Base-by-base conservation (phyloP, 768 basidiomycete genomes). In the Fistulinella prunicolor region DNA sequence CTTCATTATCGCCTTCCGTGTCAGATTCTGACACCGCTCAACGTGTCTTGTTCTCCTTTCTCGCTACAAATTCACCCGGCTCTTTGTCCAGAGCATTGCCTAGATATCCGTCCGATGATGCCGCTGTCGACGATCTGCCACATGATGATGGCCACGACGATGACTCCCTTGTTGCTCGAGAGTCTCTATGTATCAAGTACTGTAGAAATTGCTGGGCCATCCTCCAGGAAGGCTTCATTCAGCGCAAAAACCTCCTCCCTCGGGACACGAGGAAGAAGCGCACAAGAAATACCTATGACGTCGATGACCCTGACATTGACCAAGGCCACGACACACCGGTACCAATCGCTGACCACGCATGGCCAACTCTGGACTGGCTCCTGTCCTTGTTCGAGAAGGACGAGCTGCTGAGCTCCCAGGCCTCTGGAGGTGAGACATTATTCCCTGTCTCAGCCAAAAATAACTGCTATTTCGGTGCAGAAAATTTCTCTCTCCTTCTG, bases 311-410 rank as follows among this genome's bases (percentile, higher is more conserved):
- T 4, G 58, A 60, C 45, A 57, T 59, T 44, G 64, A 58, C 26
- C 54, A 53, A 46, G 44, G 26, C 45, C 35, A 19, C 17, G 43
- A n/a, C n/a, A 44, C 44, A 3, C 62, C 63, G 19, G 47, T 56
- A 38, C 59, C 75, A 10, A 75, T 89, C 20, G 80, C 78, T 20
- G 74, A 78, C 39, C 70, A 82, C 51, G 81, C 86, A 5, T 91
- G 89, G 88, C 74, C 78, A 24, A 61, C 83, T 35, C 72, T 91
- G n/a, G 78, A 81, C 19, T 89, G 85, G 83, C 54, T 89, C 0
- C 45, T 91, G 10, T 61, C 67, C 19, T 55, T 89, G 17, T 87
- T 88, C 54, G 86, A 91, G 59, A 77, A 75, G 53, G 86, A 89
- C 50, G 81, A 88, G 55, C 51, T 56, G 9, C 49, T 66, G 41